Base-by-base conservation (phyloP, 2,329 filamentous ascomycete species). In the Akanthomyces dipterigenus region DNA sequence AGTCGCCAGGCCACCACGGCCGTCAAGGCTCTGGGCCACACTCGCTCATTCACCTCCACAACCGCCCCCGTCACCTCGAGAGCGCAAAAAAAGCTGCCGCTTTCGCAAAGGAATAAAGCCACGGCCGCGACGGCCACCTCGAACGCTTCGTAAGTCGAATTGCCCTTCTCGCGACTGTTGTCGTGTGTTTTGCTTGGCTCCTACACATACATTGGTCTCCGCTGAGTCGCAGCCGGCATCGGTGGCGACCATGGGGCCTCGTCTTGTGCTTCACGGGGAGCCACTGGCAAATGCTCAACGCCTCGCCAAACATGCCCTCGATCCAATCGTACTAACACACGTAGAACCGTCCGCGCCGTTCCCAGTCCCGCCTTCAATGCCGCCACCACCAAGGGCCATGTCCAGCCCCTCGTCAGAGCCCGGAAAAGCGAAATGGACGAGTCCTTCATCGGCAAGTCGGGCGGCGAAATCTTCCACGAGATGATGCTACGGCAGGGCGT, bases 401-500 rank as follows among this genome's bases (percentile, higher is more conserved):
- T 90, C 63, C 87, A 90, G 67, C 87, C 88, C 64, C 80, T 91
- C 64, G 83, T 86, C 69, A 83, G 84, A 72, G 77, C 79, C 60
- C 78, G 80, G 70, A 75, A 78, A 63, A 80, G 80, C 62, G 85
- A 88, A 64, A 87, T 92, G 81, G 89, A 93, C 74, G 89, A 93
- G 74, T 92, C 89, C 88, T 91, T 87, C 67, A 91, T 98, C 71
- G 93, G 93, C 65, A 93, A 93, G 82, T 96, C 87, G 55, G 93
- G 95, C 72, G 95, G 95, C 72, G 88, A 97, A 76, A 97, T 98
- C 69, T 96, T 98, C 77, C 93, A 98, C 76, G 93, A 98, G 78
- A 98, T 98, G 93, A 97, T 99, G 93, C 82, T 96, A 64, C 84
- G 93, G 71, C 90, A 93, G 69, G 85, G 82, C 68, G 93, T 99